Evolutionary conservation across 1,284 basidiomycete species (phyloP), one percentile per base, ranked within the genome.

Genomic region (Mycena citricolor): DNA sequence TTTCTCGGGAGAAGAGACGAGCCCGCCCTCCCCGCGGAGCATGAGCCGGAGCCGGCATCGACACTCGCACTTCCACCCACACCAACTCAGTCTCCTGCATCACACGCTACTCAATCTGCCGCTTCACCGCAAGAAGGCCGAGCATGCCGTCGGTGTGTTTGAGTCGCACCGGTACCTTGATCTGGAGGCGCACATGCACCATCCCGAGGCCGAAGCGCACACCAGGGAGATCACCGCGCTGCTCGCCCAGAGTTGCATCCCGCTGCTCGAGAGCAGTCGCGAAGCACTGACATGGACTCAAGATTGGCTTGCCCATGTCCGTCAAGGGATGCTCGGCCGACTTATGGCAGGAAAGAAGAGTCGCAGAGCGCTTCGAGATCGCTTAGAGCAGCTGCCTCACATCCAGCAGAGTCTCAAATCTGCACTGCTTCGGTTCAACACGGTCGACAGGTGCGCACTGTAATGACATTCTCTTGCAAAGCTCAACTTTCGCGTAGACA

Each of bases 131-230:
- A 44, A 54, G 21, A 67, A 56, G 51, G 51, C 44, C 20, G 79
- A 89, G 59, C 70, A 77, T 25, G 80, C 79, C 0, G 90, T 93
- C 0, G 90, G 89, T 0, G 79, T 90, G 8, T 91, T 91, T 54
- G 90, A 93, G 63, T 81, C 78, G 10, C 81, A 87, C 57, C 68
- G 81, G 25, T 92, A 91, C 59, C 73, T 90, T 57, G 80, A 90
- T 52, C 67, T 92, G 4, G 90, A 93, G 58, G 73, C 77, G 12
- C 74, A 66, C 8, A 32, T 52, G 14, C 68, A 72, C 32, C 63
- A 81, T 24, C 61, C 67, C n/a, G 76, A 82, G 42, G 69, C 73
- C 4, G 73, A 76, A 16, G 64, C 69, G 22, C 69, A 80, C 29
- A 73, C 79, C 3, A 68, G 71, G 33, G 69, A 70, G 44, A 71